phyloP scores from a whole-genome alignment of 768 basidiomycete genomes.

The Boletus reticuloceps region DNA sequence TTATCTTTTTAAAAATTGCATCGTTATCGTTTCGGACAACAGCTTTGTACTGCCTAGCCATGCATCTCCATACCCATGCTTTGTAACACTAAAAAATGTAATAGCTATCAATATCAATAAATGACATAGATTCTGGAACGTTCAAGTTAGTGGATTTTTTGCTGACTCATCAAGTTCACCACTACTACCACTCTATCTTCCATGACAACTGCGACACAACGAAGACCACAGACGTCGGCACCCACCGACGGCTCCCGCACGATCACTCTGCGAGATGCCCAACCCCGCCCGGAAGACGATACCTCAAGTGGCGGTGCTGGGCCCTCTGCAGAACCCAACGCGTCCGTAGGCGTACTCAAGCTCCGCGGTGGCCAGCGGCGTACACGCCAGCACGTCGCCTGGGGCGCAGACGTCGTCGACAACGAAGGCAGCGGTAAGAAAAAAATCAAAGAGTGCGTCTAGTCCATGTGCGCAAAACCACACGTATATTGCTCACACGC shows the following conservation, averaged over 20 bases:
- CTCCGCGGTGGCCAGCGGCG: slow-evolving; percentile 53
- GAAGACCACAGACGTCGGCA: slow-evolving; percentile 37
- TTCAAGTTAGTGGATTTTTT: neutral
- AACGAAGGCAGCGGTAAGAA: slow-evolving; percentile 90
- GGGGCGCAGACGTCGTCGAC: slow-evolving; percentile 85
- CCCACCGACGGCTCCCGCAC: slow-evolving; percentile 57
- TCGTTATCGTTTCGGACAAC: slow-evolving; percentile 23
- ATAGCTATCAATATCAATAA: slow-evolving; percentile 15
- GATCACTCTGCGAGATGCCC: slow-evolving; percentile 40
- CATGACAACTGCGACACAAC: slow-evolving; percentile 25
- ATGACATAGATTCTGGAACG: slow-evolving; percentile 11
- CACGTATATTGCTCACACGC: no score
- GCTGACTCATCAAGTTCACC: slow-evolving; percentile 20
- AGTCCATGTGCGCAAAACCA: neutral
- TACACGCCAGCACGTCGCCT: slow-evolving; percentile 62
- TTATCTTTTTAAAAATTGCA: slow-evolving; percentile 20
- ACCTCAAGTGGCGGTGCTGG: slow-evolving; percentile 10
- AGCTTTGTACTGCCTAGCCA: slow-evolving; percentile 23
- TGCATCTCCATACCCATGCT: slow-evolving; percentile 22
- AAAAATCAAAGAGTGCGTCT: slow-evolving; percentile 85
- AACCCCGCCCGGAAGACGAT: slow-evolving; percentile 30
- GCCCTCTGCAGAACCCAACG: slow-evolving; percentile 17
- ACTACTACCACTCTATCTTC: no score
- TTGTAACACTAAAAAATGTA: slow-evolving; percentile 28
- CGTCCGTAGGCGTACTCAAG: slow-evolving; percentile 49